Evolutionary conservation across 805 yeast genomes (phyloP), one percentile per base, ranked within the genome.

Genomic region (Kurtzmaniella cleridarum): DNA sequence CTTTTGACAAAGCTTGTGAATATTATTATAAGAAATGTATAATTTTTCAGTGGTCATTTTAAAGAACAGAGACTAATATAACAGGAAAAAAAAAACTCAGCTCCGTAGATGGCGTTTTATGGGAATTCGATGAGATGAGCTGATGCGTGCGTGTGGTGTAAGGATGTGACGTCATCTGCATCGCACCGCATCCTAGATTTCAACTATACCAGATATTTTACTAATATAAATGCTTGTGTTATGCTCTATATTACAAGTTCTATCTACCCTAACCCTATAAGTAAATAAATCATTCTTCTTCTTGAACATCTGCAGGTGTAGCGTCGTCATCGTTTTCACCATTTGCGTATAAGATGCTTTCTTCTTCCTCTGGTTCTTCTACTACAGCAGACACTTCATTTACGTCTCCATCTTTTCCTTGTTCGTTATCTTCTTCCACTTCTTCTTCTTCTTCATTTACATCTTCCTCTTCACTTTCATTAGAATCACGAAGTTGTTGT

Each of bases 1-100:
- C 54, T 76, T 73, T 63, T 84, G 87, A 59, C 95, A 87, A 43
- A 84, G 71, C 67, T 86, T 86, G 69, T 86, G 95, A 42, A 87
- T 79, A 54, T 79, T 73, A 66, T 86, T 82, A 73, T 86, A 86
- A 15, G 90, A 79, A 47, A 86, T 79, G 62, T 78, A 84, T 36
- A 69, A 52, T 53, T 76, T 78, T 28, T 73, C 72, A 14, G 50
- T 27, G 9, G 29, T 11, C 33, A 27, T 35, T 14, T 14, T 34
- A 15, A 11, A 11, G 31, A 13, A n/a, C 29, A 33, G 34, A 23
- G 26, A 16, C 2, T 9, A 20, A 18, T 24, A 12, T 30, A 30
- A 20, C 20, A 26, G 18, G 23, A 18, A 29, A 29, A 29, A 29
- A 13, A 29, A 29, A 29, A 26, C 12, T 26, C 28, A 9, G 28